Evolutionary conservation across 1,284 basidiomycete genomes (phyloP).

Genomic region (Somion occarium): DNA sequence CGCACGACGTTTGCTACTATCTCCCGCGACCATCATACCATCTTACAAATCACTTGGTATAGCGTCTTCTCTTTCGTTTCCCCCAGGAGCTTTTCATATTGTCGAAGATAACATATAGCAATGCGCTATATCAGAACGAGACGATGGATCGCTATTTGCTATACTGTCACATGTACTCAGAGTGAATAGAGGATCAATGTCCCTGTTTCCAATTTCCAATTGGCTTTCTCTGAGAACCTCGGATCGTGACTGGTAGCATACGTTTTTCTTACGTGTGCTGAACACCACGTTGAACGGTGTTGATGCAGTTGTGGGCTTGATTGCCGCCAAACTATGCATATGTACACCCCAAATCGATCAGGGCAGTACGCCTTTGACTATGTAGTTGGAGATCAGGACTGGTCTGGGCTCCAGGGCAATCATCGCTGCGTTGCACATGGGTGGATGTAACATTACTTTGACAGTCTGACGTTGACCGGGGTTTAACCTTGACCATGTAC

Average conservation of each 20-base stretch:
- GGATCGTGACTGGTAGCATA: not conserved
- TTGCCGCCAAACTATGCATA: not conserved
- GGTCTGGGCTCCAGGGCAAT: not conserved
- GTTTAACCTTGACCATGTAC: too few species aligned
- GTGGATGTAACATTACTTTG: not conserved
- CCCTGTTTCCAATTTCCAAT: too few species aligned
- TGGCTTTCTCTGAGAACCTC: too few species aligned
- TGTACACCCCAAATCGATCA: not conserved
- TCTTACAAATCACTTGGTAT: too few species aligned
- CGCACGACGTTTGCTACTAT: too few species aligned
- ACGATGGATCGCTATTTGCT: not conserved
- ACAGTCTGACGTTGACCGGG: too few species aligned
- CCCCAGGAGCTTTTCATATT: conserved; percentile 4
- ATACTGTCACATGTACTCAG: not conserved
- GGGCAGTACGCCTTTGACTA: not conserved
- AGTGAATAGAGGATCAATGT: too few species aligned
- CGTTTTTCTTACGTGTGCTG: not conserved
- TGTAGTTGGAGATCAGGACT: not conserved
- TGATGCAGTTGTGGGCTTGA: not conserved
- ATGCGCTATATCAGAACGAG: not conserved
- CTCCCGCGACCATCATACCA: too few species aligned
- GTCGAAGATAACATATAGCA: conserved; percentile 1
- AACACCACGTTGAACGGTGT: not conserved
- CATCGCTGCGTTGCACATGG: too few species aligned
- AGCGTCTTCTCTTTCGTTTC: too few species aligned